phyloP scores from a whole-genome alignment of 305 asterid genomes.

The Fraxinus platypoda region DNA sequence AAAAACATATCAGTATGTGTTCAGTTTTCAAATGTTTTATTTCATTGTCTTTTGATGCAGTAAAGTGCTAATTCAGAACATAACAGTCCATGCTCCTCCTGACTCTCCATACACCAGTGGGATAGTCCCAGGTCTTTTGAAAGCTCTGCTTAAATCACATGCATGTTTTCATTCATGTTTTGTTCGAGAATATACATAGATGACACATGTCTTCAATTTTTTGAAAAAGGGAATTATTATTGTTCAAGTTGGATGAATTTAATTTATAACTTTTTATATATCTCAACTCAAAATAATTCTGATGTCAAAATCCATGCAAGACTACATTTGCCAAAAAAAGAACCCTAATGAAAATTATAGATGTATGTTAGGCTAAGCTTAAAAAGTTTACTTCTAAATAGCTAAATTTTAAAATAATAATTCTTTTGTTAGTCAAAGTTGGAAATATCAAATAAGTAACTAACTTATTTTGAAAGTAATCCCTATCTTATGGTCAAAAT shows the following conservation, averaged over 20 bases:
- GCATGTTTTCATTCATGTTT: background rate
- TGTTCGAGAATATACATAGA: background rate
- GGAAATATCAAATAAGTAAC: background rate
- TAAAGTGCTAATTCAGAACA: conserved; percentile 82
- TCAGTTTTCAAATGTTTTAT: background rate
- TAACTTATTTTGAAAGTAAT: background rate
- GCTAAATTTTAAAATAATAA: background rate
- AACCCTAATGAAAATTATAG: background rate
- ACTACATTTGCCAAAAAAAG: background rate
- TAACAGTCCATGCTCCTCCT: conserved; percentile 70
- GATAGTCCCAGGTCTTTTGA: conserved; percentile 79
- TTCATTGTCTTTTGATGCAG: conserved; percentile 47
- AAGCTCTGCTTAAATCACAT: background rate
- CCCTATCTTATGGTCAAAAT: background rate
- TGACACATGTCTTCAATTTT: background rate
- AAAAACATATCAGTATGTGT: background rate
- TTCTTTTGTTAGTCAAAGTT: background rate
- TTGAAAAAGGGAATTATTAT: background rate
- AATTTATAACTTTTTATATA: background rate
- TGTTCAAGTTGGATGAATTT: background rate
- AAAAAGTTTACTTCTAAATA: background rate
- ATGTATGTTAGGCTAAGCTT: background rate
- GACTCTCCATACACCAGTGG: conserved; percentile 86
- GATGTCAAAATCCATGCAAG: background rate
- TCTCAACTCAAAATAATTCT: background rate